These are phyloP conservation scores for Wallacemonas collosoma DNA, from an alignment of 208 protist genomes.

Conservation along the genomic window DNA sequence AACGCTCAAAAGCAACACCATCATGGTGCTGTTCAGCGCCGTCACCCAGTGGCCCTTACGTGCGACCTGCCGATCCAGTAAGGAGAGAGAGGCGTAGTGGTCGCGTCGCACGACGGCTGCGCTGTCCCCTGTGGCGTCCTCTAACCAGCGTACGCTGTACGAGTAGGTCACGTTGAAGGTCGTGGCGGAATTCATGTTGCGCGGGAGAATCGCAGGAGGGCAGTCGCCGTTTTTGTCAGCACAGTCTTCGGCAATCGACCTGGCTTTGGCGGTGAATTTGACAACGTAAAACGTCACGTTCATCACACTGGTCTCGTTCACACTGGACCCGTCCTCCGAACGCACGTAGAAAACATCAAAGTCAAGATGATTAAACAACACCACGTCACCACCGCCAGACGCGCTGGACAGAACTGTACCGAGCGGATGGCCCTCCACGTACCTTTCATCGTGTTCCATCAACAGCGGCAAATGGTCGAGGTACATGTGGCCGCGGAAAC, in stretches of 20 bases:
- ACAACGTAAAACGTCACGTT: slow-evolving; percentile 31
- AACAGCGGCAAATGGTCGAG: slow-evolving; percentile 69
- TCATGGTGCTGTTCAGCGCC: slow-evolving; percentile 94
- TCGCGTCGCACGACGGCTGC: slow-evolving; percentile 95
- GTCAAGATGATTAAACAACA: slow-evolving; percentile 68
- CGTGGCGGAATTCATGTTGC: slow-evolving; percentile 19
- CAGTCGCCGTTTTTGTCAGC: not conserved
- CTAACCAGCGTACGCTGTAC: slow-evolving; percentile 59
- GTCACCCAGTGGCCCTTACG: slow-evolving; percentile 93
- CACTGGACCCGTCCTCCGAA: no score
- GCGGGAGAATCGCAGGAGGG: not conserved
- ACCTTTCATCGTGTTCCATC: not conserved
- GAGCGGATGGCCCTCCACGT: slow-evolving; percentile 35
- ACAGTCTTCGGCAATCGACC: not conserved
- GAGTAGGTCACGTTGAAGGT: slow-evolving; percentile 34
- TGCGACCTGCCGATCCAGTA: slow-evolving; percentile 22
- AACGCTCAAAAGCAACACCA: slow-evolving; percentile 93
- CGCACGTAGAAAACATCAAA: slow-evolving; percentile 53
- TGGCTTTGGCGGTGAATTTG: slow-evolving; percentile 46
- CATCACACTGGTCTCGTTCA: no score
- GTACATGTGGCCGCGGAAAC: slow-evolving; percentile 66
- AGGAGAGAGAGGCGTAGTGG: slow-evolving; percentile 75
- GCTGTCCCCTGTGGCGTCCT: slow-evolving; percentile 26
- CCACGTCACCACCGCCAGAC: not conserved
- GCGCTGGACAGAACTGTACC: slow-evolving; percentile 11